Percentiles rank a stretch among this genome's conserved stretches.
Conservation (phyloP, 1,139 yeast genomes). For the Saccharomycopsis phalli region DNA sequence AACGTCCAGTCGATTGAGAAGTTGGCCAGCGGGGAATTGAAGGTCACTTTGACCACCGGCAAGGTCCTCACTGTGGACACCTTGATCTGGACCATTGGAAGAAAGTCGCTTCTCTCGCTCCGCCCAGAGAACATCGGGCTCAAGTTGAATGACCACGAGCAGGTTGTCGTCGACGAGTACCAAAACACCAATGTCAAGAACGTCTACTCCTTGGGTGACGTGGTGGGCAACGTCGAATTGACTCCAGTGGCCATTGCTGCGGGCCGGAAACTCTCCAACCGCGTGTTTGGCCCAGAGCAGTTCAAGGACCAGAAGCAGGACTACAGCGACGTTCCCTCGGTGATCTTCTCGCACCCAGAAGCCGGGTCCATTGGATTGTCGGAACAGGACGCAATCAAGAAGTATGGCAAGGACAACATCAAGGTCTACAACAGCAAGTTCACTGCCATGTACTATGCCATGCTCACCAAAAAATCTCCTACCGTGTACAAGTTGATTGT, state of each 20-base stretch:
- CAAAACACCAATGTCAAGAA: constrained; percentile 70
- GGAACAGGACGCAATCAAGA: constrained; percentile 63
- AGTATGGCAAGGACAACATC: constrained; percentile 74
- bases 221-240: constrained; percentile 80
- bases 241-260: constrained; percentile 99
- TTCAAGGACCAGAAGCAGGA: constrained; percentile 70
- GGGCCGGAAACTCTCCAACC: constrained; percentile 85
- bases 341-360: constrained; percentile 92
- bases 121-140: constrained; percentile 74
- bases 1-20: constrained; percentile 54
- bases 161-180: constrained; percentile 73
- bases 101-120: constrained; percentile 65
- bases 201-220: constrained; percentile 87
- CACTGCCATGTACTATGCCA: constrained; percentile 89
- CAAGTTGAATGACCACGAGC: constrained; percentile 44
- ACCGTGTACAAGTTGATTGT: constrained; percentile 77
- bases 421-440: constrained; percentile 78
- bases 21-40: constrained; percentile 48
- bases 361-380: constrained; percentile 88
- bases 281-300: constrained; percentile 74
- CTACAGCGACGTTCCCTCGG: constrained; percentile 81
- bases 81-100: constrained; percentile 90
- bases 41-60: constrained; percentile 49
- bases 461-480: constrained; percentile 78
- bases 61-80: constrained; percentile 61